These are phyloP conservation scores for Bruguiera gymnorhiza DNA, from an alignment of 345 rosid species.

Conservation along the genomic window DNA sequence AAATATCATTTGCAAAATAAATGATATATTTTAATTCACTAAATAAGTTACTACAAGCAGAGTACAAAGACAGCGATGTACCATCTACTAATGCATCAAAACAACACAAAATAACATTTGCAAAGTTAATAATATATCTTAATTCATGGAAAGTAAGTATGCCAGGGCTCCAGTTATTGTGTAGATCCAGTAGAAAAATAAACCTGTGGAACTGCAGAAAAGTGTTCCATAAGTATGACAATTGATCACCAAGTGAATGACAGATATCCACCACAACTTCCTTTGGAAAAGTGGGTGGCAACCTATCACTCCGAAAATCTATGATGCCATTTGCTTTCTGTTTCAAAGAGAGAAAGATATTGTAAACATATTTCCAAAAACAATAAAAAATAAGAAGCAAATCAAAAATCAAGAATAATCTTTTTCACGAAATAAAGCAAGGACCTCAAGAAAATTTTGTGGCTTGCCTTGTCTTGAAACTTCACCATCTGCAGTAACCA, in stretches of 20 bases:
- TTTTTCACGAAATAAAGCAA: conserved; percentile 37
- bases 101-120: no score
- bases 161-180: not conserved
- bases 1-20: no score
- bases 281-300: conserved; percentile 42
- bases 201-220: conserved; percentile 93
- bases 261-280: conserved; percentile 51
- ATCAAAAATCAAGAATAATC: conserved; percentile 7
- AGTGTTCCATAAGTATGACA: conserved; percentile 64
- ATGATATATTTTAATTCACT: no score
- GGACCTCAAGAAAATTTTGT: conserved; percentile 77
- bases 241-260: conserved; percentile 59
- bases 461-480: conserved; percentile 57
- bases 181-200: conserved; percentile 8
- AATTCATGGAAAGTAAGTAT: not conserved
- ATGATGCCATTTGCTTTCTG: conserved; percentile 49
- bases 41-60: no score
- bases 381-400: not conserved
- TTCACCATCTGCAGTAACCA: conserved; percentile 32
- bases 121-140: not conserved
- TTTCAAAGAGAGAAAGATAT: conserved; percentile 22
- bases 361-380: conserved; percentile 1
- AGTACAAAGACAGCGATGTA: no score
- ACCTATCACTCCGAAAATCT: conserved; percentile 39
- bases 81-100: no score